Evolutionary conservation across 345 rosid genomes (phyloP), one percentile per base, ranked within the genome.

Genomic region (Eutrema japonicum): DNA sequence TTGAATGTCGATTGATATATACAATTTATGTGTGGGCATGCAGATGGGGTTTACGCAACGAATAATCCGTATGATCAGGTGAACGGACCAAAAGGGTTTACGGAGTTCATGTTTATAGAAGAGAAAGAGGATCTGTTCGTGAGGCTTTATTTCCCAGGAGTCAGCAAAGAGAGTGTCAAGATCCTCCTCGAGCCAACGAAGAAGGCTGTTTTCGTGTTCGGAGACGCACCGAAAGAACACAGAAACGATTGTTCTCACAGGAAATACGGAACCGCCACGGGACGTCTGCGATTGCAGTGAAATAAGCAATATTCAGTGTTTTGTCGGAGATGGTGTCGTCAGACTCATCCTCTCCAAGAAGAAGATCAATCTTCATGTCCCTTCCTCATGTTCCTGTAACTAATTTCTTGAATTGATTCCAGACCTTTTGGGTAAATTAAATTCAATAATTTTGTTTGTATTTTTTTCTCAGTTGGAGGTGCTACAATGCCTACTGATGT

Each of bases 51-150:
- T 38, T 76, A 76, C 30, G 75, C 75, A 7, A 32, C 46, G 2
- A 70, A 70, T 57, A 76, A 76, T 49, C 79, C 66, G 70, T 70
- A 63, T n/a, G n/a, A n/a, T 46, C 66, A 53, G 13, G 16, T 4
- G 36, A 70, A 26, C 3, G 75, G 79, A 3, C 75, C 75, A 55
- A 76, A 46, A 64, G 79, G 71, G 32, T 76, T 70, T 36, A 12
- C 18, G 4, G 79, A 69, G 71, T 70, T 37, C 10, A 76, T 9
- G 60, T 11, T 37, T 7, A 46, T 13, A 37, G 2, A 56, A 55
- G 60, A 70, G 30, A 76, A 2, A 40, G 46, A 64, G 5, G 71
- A 64, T 47, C 33, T 64, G 52, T 70, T 4, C 75, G 10, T 58
- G 1, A 58, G 79, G 30, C 2, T 70, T 1, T 75, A 70, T 38